Evolutionary conservation across 2,329 filamentous ascomycete genomes (phyloP).

Genomic region (Parasarocladium wereldwijsianum): DNA sequence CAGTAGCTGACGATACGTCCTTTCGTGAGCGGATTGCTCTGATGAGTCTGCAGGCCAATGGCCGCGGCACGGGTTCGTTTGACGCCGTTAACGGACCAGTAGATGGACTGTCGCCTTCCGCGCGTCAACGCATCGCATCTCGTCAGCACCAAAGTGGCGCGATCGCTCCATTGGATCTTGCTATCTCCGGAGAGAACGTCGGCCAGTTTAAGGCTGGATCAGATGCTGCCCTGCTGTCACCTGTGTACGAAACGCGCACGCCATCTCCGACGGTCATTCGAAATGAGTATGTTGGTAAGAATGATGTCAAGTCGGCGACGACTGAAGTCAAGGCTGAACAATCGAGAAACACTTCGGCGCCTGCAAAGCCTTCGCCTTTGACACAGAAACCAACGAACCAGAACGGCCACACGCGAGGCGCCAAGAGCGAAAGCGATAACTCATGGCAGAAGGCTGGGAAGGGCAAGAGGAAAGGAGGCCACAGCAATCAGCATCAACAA

Average conservation of each 20-base stretch:
- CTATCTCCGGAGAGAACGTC: constrained; percentile 28
- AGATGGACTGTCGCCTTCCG: constrained; percentile 15
- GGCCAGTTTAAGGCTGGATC: constrained; percentile 16
- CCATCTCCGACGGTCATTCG: constrained; percentile 51
- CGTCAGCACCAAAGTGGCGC: constrained; percentile 30
- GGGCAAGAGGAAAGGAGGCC: constrained; percentile 28
- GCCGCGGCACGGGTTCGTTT: not conserved
- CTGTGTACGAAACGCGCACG: constrained; percentile 59
- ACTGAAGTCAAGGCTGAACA: constrained; percentile 4
- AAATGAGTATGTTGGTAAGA: constrained; percentile 26
- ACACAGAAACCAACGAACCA: constrained; percentile 24
- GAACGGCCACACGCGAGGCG: constrained; percentile 37
- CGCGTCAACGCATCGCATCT: constrained; percentile 21
- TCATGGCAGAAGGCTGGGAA: constrained; percentile 47
- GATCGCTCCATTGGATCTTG: constrained; percentile 42
- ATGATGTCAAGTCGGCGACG: constrained; percentile 10
- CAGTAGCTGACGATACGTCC: constrained; percentile 19
- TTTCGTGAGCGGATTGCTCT: constrained; percentile 26
- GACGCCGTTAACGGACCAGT: not conserved
- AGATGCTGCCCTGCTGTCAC: constrained; percentile 46
- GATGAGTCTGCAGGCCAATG: constrained; percentile 17
- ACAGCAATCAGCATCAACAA: constrained; percentile 16
- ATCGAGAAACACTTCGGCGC: not conserved
- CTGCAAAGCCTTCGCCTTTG: constrained; percentile 3
- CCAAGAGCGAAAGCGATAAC: constrained; percentile 38